These are phyloP conservation scores for Pterulicium gracile DNA, from an alignment of 1,284 basidiomycete genomes.

Conservation along the genomic window DNA sequence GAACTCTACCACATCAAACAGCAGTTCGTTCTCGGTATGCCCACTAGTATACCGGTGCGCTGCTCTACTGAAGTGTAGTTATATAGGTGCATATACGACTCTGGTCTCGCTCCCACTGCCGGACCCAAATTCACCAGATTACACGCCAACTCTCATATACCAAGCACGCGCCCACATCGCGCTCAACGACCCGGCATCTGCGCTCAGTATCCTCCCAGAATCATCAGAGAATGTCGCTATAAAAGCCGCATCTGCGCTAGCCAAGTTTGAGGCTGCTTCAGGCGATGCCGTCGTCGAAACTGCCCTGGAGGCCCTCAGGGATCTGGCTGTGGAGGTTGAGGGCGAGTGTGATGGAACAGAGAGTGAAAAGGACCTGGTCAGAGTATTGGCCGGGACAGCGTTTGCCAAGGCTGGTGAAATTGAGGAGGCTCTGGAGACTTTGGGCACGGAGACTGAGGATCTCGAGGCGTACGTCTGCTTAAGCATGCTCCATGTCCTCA, in stretches of 20 bases:
- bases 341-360: slow-evolving; percentile 59
- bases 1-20: slow-evolving; percentile 79
- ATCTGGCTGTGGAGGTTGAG: slow-evolving; percentile 79
- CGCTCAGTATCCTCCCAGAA: slow-evolving; percentile 43
- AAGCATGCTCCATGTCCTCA: slow-evolving; percentile 4
- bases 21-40: slow-evolving; percentile 69
- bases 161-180: slow-evolving; percentile 80
- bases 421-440: slow-evolving; percentile 85
- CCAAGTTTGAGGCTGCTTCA: slow-evolving; percentile 47
- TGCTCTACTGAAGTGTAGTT: slow-evolving; percentile 6
- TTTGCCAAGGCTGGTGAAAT: slow-evolving; percentile 77
- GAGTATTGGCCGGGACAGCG: slow-evolving; percentile 74
- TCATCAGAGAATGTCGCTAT: slow-evolving; percentile 53
- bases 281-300: slow-evolving; percentile 41
- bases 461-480: slow-evolving; percentile 67
- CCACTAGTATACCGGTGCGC: background rate
- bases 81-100: slow-evolving; percentile 54
- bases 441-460: slow-evolving; percentile 66
- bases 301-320: slow-evolving; percentile 72
- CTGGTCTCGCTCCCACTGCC: slow-evolving; percentile 45
- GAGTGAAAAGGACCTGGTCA: slow-evolving; percentile 59
- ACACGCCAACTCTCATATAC: slow-evolving; percentile 61
- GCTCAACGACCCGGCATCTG: slow-evolving; percentile 46
- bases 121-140: slow-evolving; percentile 52
- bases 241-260: slow-evolving; percentile 64